Percentiles rank a stretch among this genome's conserved stretches.
Evolutionary conservation across 352 stramenopile species (phyloP).

Genomic region (Phytopythium sindhum): DNA sequence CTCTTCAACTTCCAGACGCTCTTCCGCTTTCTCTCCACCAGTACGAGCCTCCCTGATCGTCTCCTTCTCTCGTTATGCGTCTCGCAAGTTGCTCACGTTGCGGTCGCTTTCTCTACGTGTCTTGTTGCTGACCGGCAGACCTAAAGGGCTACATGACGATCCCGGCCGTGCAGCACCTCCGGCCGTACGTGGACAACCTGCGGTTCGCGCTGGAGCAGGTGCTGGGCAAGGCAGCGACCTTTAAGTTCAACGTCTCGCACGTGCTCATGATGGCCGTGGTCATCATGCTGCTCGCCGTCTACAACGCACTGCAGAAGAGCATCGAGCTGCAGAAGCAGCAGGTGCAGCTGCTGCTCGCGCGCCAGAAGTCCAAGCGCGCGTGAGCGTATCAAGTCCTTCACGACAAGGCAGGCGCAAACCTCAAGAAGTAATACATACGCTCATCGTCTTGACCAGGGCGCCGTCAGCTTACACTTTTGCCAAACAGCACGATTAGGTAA

Average conservation of each 20-base stretch:
- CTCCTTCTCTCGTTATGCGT: not conserved
- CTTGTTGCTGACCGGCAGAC: slow-evolving; percentile 16
- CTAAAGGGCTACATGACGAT: slow-evolving; percentile 71
- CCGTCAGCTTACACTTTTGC: too few relatives aligned
- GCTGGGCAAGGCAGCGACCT: slow-evolving; percentile 65
- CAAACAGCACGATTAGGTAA: not conserved
- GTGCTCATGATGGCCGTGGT: slow-evolving; percentile 80
- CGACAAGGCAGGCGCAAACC: too few relatives aligned
- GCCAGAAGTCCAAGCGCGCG: slow-evolving; percentile 44
- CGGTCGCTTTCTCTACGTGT: too few relatives aligned
- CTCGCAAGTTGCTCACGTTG: too few relatives aligned
- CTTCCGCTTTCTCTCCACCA: slow-evolving; percentile 58
- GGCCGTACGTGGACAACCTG: slow-evolving; percentile 65
- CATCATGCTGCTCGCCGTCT: slow-evolving; percentile 71
- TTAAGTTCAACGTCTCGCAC: slow-evolving; percentile 83
- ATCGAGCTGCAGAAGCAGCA: slow-evolving; percentile 73
- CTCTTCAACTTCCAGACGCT: slow-evolving; percentile 83
- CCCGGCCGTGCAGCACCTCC: slow-evolving; percentile 48
- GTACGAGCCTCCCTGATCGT: slow-evolving; percentile 23
- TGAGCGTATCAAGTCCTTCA: slow-evolving; percentile 3
- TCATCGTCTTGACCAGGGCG: not conserved
- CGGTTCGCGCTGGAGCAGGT: slow-evolving; percentile 68
- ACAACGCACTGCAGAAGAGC: slow-evolving; percentile 70
- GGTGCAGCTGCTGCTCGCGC: slow-evolving; percentile 40
- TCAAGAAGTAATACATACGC: not conserved